Conservation (phyloP, 108 stramenopile genomes). For the Cyclotella sp. region DNA sequence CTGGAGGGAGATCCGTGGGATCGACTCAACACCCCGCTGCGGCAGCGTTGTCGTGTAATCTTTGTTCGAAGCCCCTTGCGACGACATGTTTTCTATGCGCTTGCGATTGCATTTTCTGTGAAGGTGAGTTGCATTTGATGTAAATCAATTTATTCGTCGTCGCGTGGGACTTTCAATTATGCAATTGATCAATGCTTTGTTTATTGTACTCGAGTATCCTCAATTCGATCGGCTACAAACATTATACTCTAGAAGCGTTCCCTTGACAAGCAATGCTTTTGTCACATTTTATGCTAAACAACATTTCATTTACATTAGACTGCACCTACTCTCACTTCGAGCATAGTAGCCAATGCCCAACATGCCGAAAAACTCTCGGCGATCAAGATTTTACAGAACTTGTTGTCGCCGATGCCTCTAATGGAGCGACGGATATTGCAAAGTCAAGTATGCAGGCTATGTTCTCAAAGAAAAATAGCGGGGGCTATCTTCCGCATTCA, state of each 20-base stretch:
- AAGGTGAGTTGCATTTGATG: constrained; percentile 56
- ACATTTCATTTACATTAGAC: constrained; percentile 36
- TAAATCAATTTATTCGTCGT: background rate
- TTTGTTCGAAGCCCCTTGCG: constrained; percentile 64
- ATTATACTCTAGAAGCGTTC: too few relatives aligned
- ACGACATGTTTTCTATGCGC: constrained; percentile 80
- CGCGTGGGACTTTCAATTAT: background rate
- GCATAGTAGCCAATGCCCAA: constrained; percentile 64
- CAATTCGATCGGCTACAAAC: too few relatives aligned
- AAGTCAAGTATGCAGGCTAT: constrained; percentile 59
- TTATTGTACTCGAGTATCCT: background rate
- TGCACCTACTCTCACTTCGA: constrained; percentile 83
- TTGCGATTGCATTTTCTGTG: constrained; percentile 83
- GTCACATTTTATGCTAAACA: background rate
- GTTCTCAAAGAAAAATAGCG: constrained; percentile 50
- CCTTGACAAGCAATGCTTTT: background rate
- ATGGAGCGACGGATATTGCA: constrained; percentile 42
- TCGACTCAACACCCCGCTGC: constrained; percentile 28
- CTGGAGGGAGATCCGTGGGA: constrained; percentile 16
- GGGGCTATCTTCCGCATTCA: constrained; percentile 47
- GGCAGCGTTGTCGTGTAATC: constrained; percentile 66
- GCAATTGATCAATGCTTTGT: background rate
- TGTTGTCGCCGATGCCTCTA: constrained; percentile 65
- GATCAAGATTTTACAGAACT: constrained; percentile 81
- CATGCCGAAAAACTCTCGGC: constrained; percentile 57